Evolutionary conservation across 192 early-diverging fungal species (phyloP), one percentile per base, ranked within the genome.

Genomic region (Coemansia javaensis): DNA sequence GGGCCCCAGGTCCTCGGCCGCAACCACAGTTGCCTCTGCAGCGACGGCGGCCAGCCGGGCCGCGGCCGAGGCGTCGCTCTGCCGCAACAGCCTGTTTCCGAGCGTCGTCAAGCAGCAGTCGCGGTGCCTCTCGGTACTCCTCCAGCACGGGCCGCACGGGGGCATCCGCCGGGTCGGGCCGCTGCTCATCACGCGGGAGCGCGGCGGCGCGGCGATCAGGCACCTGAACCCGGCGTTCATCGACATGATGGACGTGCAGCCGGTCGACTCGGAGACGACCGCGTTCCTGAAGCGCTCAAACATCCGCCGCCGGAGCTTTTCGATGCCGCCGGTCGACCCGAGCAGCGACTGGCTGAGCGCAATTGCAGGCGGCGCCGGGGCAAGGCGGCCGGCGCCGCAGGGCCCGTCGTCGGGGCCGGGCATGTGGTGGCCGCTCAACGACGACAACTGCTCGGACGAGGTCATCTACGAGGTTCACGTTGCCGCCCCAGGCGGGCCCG

Each of bases 351-450:
- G 53, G 69, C 52, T 65, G 10, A 60, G 32, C 21, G 28, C 42
- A 6, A 45, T 73, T 2, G 18, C 48, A 18, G 24, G 49, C n/a
- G 54, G 54, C 2, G 33, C 24, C 34, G 13, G 15, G 5, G 23
- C 41, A 6, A 58, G 53, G 36, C 41, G 36, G 15, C 16, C 39
- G 1, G 36, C 30, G 10, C 11, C 44, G 14, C 47, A 40, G 28
- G 46, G 51, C 20, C n/a, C n/a, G n/a, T 52, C 53, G 17, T 24
- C 40, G 9, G 71, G 64, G 2, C 71, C 71, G 7, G 71, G 71
- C 3, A 74, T 66, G 63, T 74, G 70, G 70, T 74, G 70, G 70
- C 70, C 70, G 16, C 63, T 74, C 13, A 74, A 74, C 35, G 63
- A 65, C 41, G 70, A 74, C 55, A 66, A 65, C 55, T 65, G 62